Evolutionary conservation across 805 yeast species (phyloP), one percentile per base, ranked within the genome.

Genomic region (Kazachstania africana): DNA sequence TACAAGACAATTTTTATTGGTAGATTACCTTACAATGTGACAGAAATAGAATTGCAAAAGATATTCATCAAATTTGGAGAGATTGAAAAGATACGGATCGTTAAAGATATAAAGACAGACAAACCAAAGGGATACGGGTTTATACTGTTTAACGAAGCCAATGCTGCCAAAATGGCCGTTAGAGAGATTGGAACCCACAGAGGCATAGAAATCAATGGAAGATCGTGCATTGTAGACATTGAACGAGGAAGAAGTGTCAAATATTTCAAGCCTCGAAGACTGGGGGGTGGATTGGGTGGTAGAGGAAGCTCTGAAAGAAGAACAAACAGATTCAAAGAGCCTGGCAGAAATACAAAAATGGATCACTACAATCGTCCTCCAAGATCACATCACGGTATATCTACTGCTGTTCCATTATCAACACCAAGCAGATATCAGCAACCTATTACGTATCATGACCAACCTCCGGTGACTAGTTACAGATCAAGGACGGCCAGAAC

Each of bases 201-300:
- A 23, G 74, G 69, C 1, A 39, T 65, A 30, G 52, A 50, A n/a
- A 48, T 79, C 13, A 62, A 68, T 15, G 70, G 67, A 6, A 58
- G 85, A 28, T 58, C 65, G 4, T 64, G 76, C 6, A 55, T 78
- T n/a, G 80, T 77, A 1, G 93, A 81, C 46, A 66, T 72, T 28
- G 91, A 79, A 47, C 53, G 88, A 36, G 80, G 84, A 2, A 57
- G 91, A 28, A 53, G 72, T 1, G 67, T 70, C 12, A 68, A 77
- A 34, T 69, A 66, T 41, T 81, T 87, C 79, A 67, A 65, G 34
- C 91, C 93, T 1, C 50, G 79, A 43, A 53, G 88, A 36, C 60
- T 88, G 3, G 95, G 95, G 1, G 96, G 96, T 4, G 96, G 96
- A 0, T 55, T 81, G n/a, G 96, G 96, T 4, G 95, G 95, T 1